These are phyloP conservation scores for Cyclotella distinguenda DNA, from an alignment of 108 stramenopile genomes.

Conservation along the genomic window DNA sequence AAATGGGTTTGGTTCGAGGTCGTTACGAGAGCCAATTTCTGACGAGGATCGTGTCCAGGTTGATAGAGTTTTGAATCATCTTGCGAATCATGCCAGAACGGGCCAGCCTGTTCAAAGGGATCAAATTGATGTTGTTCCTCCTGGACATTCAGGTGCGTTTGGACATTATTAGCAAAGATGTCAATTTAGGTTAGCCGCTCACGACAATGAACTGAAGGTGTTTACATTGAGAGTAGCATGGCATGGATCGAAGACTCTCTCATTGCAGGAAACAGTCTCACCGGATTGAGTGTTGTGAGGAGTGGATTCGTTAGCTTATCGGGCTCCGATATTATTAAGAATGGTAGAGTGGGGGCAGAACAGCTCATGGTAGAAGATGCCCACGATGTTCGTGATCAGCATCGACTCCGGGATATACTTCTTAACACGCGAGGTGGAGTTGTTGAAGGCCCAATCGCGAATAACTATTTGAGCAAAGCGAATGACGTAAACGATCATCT, in stretches of 20 bases:
- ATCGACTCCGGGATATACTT: slow-evolving; percentile 1
- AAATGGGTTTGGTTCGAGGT: slow-evolving; percentile 35
- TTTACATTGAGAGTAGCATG: slow-evolving; percentile 44
- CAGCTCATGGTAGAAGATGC: slow-evolving; percentile 32
- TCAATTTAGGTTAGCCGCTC: no score
- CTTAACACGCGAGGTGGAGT: slow-evolving; percentile 23
- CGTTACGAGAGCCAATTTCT: not conserved
- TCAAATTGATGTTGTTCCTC: slow-evolving; percentile 27
- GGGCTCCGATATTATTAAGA: slow-evolving; percentile 22
- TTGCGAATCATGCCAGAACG: not conserved
- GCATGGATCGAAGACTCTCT: slow-evolving; percentile 31
- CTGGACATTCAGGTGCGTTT: slow-evolving; percentile 45
- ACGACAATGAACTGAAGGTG: not conserved
- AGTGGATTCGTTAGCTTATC: slow-evolving; percentile 29
- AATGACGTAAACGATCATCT: not conserved
- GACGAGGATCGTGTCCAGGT: not conserved
- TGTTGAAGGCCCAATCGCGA: slow-evolving; percentile 19
- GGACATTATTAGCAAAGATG: no score
- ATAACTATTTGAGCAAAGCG: slow-evolving; percentile 15
- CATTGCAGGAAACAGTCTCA: slow-evolving; percentile 32
- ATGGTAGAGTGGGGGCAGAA: not conserved
- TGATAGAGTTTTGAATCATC: not conserved
- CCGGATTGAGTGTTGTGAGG: slow-evolving; percentile 29
- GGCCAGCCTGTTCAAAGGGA: slow-evolving; percentile 10
- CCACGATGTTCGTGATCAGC: slow-evolving; percentile 12